Evolutionary conservation across 257 asterid species (phyloP).

Genomic region (Ehretia macrophylla): DNA sequence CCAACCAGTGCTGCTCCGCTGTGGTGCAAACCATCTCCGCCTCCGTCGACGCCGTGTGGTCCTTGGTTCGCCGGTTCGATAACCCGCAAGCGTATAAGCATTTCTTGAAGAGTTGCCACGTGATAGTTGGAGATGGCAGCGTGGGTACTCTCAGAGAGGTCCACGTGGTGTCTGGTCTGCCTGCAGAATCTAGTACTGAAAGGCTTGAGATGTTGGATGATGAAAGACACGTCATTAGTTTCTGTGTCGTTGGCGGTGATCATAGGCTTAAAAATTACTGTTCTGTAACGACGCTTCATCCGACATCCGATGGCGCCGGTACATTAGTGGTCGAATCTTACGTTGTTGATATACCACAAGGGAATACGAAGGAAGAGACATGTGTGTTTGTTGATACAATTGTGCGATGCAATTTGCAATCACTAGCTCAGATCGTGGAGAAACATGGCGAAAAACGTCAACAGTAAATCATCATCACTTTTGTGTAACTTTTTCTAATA

Average conservation of each 20-base stretch:
- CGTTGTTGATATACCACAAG: conserved; percentile 74
- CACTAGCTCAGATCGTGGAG: conserved; percentile 53
- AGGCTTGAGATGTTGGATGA: conserved; percentile 73
- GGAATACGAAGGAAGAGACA: conserved; percentile 73
- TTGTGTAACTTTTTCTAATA: background rate
- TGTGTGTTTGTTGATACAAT: conserved; percentile 72
- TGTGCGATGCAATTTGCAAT: conserved; percentile 71
- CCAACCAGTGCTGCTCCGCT: conserved; percentile 70
- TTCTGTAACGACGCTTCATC: conserved; percentile 71
- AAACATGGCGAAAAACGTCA: conserved; percentile 23
- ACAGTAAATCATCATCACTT: conserved; percentile 14
- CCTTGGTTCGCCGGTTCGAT: conserved; percentile 79
- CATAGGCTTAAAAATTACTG: conserved; percentile 65
- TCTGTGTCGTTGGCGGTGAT: conserved; percentile 76
- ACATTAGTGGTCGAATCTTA: conserved; percentile 83
- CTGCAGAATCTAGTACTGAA: conserved; percentile 72
- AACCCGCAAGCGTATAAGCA: conserved; percentile 75
- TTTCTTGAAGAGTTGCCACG: conserved; percentile 70
- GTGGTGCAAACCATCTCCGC: conserved; percentile 53
- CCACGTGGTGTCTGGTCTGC: conserved; percentile 70
- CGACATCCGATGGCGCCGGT: conserved; percentile 17
- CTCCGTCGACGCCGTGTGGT: conserved; percentile 61
- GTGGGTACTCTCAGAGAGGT: conserved; percentile 81
- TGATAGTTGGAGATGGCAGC: conserved; percentile 57
- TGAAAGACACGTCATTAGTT: conserved; percentile 69